Percentiles rank a stretch among this genome's conserved stretches.
These are phyloP conservation scores for Pseudogymnoascus destructans DNA, from an alignment of 2,329 filamentous ascomycete genomes.

Conservation along the genomic window DNA sequence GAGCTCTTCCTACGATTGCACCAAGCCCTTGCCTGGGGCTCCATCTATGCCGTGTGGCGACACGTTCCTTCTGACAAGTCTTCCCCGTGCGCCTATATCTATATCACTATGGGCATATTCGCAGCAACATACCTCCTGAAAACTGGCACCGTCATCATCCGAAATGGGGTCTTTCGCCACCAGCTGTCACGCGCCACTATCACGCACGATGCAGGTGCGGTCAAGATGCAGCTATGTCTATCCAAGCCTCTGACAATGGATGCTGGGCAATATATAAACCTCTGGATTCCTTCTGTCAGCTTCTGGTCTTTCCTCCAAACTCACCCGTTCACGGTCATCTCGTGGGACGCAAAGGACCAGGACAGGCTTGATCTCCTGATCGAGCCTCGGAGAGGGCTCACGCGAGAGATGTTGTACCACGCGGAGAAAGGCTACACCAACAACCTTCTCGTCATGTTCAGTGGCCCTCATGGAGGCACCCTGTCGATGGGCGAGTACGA, in stretches of 20 bases:
- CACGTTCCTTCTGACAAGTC: slow-evolving; percentile 11
- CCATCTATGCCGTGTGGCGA: no score
- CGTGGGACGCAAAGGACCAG: slow-evolving; percentile 16
- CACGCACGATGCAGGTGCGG: slow-evolving; percentile 6
- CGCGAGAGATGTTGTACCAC: slow-evolving; percentile 19
- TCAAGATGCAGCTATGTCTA: slow-evolving; percentile 13
- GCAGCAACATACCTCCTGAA: slow-evolving; percentile 10
- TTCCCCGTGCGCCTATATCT: slow-evolving; percentile 15
- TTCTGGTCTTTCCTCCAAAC: background rate
- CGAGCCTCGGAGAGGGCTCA: slow-evolving; percentile 22
- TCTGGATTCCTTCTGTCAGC: background rate
- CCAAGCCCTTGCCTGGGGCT: no score
- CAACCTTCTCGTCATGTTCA: slow-evolving; percentile 20
- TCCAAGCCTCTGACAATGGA: slow-evolving; percentile 15
- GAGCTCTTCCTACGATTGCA: no score
- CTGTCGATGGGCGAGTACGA: slow-evolving; percentile 22
- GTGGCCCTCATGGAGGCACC: slow-evolving; percentile 24
- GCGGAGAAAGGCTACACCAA: slow-evolving; percentile 11
- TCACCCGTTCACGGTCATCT: slow-evolving; percentile 12
- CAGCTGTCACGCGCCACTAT: slow-evolving; percentile 2
- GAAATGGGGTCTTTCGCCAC: slow-evolving; percentile 14
- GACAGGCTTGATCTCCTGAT: slow-evolving; percentile 25
- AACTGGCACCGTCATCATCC: slow-evolving; percentile 12
- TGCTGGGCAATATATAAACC: slow-evolving; percentile 15
- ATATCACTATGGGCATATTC: slow-evolving; percentile 13